Evolutionary conservation across 306 rosid species (phyloP), one percentile per base, ranked within the genome.

Genomic region (Cucumis cinereus): DNA sequence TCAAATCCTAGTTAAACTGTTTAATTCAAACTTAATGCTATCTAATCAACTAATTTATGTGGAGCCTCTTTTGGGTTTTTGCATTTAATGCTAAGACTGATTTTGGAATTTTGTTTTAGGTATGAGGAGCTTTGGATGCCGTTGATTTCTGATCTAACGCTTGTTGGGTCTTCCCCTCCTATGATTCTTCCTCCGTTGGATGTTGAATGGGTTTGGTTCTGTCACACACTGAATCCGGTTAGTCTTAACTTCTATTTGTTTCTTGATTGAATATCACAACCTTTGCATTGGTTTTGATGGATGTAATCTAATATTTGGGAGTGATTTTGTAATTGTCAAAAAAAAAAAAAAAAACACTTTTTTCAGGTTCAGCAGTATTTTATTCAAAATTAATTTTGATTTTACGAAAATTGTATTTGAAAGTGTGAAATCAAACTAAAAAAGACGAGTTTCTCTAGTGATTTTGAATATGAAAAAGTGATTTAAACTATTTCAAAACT

Each of bases 151-250:
- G 91, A 93, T 88, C 90, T 90, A 23, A 85, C 87, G 77, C 77
- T 61, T 7, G 66, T 33, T 13, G 83, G 82, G 23, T 77, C 87
- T 33, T 1, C 88, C 2, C 82, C 80, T 79, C 93, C 93, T 8
- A 14, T 82, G 86, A 70, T 93, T 30, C 89, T 88, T 75, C 98
- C 98, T 77, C 96, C 97, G 7, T 60, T 90, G 20, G 98, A 93
- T 60, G 76, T 93, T 19, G 89, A 93, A 53, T 93, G 97, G 98
- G 90, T 93, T 83, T 93, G 98, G 98, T 91, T 93, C 80, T 91
- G 98, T 77, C 98, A 93, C 83, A 78, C 90, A 24, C 78, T 91
- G 78, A 93, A 90, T 50, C 91, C 88, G 20, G 96, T 86, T 56
- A 30, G 84, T 43, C 10, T 8, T 10, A 16, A 28, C 7, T 38